Conservation (phyloP, 2,329 filamentous ascomycete genomes). For the Fusarium drepaniforme region DNA sequence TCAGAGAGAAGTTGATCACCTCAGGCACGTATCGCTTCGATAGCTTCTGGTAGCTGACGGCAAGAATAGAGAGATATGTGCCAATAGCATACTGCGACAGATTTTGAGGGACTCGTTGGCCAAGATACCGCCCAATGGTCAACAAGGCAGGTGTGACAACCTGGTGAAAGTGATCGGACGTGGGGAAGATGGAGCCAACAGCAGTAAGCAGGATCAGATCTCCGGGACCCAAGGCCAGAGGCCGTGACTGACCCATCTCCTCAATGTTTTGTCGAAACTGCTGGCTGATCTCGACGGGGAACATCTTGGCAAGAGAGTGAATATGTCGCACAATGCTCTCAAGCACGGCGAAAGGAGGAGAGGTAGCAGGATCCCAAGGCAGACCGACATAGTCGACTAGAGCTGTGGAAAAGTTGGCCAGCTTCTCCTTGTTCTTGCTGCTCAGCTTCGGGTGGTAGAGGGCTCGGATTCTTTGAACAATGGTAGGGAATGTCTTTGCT, state of each 20-base stretch:
- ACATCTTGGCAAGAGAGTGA: conserved; percentile 91
- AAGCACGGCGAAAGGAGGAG: conserved; percentile 74
- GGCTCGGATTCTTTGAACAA: conserved; percentile 90
- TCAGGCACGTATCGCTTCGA: conserved; percentile 93
- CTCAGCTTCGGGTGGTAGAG: conserved; percentile 92
- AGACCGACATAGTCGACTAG: conserved; percentile 73
- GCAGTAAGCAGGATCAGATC: conserved; percentile 89
- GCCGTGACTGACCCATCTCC: conserved; percentile 62
- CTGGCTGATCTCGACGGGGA: conserved; percentile 80
- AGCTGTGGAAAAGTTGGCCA: conserved; percentile 74
- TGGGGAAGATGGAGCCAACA: conserved; percentile 87
- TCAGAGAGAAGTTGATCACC: conserved; percentile 83
- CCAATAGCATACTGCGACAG: conserved; percentile 79
- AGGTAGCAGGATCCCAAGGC: conserved; percentile 56
- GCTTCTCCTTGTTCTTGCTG: conserved; percentile 85
- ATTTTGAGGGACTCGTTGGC: conserved; percentile 76
- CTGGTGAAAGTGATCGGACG: conserved; percentile 97
- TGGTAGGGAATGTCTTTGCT: conserved; percentile 75
- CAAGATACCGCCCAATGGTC: conserved; percentile 85
- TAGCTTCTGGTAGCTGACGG: conserved; percentile 83
- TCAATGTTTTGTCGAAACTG: conserved; percentile 82
- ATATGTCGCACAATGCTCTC: conserved; percentile 90
- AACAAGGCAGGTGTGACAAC: conserved; percentile 92
- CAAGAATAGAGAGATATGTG: conserved; percentile 82
- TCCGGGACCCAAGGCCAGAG: conserved; percentile 69